Base-by-base conservation (phyloP, 768 basidiomycete species). In the Crassisporium funariophilum region DNA sequence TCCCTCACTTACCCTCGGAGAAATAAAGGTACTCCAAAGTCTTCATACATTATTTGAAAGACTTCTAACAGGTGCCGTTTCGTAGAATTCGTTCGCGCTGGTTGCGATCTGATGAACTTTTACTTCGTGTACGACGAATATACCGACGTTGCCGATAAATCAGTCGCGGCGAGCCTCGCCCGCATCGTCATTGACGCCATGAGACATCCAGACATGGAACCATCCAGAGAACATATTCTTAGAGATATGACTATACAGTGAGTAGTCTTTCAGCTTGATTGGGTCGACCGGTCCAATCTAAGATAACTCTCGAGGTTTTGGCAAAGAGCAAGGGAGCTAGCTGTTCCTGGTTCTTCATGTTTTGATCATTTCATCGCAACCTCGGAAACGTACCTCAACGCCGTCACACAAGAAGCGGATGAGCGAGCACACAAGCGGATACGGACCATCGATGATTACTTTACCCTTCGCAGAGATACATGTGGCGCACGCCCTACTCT, bases 361-460 rank as follows among this genome's bases (percentile, higher is more conserved):
- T 54, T 61, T 13, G 31, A 54, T 7, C 57, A 56, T 33, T 59
- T 63, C 47, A 67, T 77, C 35, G 56, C 66, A 27, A 68, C 66
- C 12, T 70, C 75, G 52, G 69, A 72, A 33, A 46, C 63, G 3
- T 79, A 75, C 54, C 67, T 75, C 38, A 55, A 63, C 5, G 72
- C 74, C 20, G 71, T 75, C n/a, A 64, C 62, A 15, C 60, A 69
- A 29, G 70, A 79, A 57, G 71, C 77, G 7, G 59, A 66, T 4
- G 73, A 77, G 41, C 72, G 77, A 8, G 60, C 66, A 29, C 61
- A 61, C 5, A 61, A 67, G 5, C 50, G 45, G 2, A 56, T 73
- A 16, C 69, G 74, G n/a, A 71, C 71, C 50, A 64, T 83, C 19
- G 77, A 82, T 44, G 72, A 74, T 11, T 84, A 82, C 58, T 69